phyloP scores from a whole-genome alignment of 805 yeast genomes.

The Lipomyces mesembrius region DNA sequence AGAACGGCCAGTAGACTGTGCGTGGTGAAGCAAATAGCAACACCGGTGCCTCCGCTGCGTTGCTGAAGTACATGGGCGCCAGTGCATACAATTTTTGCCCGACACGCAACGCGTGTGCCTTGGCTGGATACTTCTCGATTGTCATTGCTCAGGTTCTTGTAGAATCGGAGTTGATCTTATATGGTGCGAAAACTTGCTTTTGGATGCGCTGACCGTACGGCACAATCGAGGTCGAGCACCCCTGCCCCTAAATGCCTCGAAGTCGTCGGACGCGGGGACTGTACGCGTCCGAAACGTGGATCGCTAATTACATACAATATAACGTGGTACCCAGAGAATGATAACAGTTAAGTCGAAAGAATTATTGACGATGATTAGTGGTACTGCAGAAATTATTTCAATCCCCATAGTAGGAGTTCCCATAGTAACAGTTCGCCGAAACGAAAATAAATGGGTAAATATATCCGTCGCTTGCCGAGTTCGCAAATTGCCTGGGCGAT shows the following conservation, averaged over 20 bases:
- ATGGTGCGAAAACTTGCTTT: too few relatives aligned
- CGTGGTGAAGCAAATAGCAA: constrained; percentile 41
- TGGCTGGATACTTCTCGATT: constrained; percentile 71
- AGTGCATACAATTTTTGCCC: constrained; percentile 10
- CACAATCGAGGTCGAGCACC: too few relatives aligned
- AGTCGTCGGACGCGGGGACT: too few relatives aligned
- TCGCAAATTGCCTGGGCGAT: background rate
- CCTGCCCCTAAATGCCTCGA: too few relatives aligned
- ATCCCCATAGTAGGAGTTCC: background rate
- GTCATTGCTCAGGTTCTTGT: constrained; percentile 6
- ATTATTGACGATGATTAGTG: background rate
- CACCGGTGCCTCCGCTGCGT: constrained; percentile 39
- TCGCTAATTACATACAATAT: background rate
- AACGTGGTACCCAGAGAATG: background rate
- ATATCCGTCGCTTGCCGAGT: background rate
- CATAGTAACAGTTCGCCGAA: background rate
- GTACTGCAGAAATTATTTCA: background rate
- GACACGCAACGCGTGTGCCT: constrained; percentile 57
- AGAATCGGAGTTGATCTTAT: background rate
- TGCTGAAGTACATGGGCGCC: constrained; percentile 23
- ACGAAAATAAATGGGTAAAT: too few relatives aligned
- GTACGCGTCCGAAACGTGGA: background rate
- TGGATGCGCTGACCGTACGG: too few relatives aligned
- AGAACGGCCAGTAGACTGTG: constrained; percentile 52
- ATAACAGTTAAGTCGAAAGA: background rate